Base-by-base conservation (phyloP, 2,329 filamentous ascomycete genomes). In the Colletotrichum tamarilloi region DNA sequence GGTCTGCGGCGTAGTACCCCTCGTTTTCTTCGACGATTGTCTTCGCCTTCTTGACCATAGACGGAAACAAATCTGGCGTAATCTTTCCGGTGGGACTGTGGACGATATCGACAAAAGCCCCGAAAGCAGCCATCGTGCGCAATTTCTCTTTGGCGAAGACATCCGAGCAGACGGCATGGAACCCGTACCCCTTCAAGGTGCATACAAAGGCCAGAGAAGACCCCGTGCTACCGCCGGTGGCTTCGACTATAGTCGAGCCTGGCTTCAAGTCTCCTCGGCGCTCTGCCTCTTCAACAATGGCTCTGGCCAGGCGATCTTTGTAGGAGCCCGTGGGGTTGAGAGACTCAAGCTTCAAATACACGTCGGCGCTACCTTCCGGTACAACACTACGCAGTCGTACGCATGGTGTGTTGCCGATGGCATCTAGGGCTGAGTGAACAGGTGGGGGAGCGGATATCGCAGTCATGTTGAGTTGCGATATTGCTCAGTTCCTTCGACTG, bases 181-280 rank as follows among this genome's bases (percentile, higher is more conserved):
- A 74, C 8, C 76, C 76, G 56, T 80, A 81, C 3, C 76, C 74
- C 59, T 77, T 79, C 26, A 79, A 74, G 4, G 77, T 57, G 57
- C 74, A 75, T 9, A 72, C 65, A 28, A 52, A 76, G 26, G 66
- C 67, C 9, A 75, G 72, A 3, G 72, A 74, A 12, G 68, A 67
- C 8, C 72, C 72, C 2, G 72, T 74, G 32, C 72, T 75, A 52
- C 74, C 72, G 4, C 74, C 74, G 9, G 72, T 75, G 28, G 68
- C 72, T 42, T 75, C 74, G 46, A 75, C 57, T 8, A 75, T 56
- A 0, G 63, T 68, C 35, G 49, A 64, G 11, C 62, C 72, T 1
- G 72, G 60, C 7, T 26, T 60, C 3, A 75, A 52, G 16, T 59
- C 49, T 1, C 72, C 67, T 22, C 62, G 30, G 4, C n/a, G 19